Evolutionary conservation across 2,329 filamentous ascomycete species (phyloP).

Genomic region (Penicillium nordicum): DNA sequence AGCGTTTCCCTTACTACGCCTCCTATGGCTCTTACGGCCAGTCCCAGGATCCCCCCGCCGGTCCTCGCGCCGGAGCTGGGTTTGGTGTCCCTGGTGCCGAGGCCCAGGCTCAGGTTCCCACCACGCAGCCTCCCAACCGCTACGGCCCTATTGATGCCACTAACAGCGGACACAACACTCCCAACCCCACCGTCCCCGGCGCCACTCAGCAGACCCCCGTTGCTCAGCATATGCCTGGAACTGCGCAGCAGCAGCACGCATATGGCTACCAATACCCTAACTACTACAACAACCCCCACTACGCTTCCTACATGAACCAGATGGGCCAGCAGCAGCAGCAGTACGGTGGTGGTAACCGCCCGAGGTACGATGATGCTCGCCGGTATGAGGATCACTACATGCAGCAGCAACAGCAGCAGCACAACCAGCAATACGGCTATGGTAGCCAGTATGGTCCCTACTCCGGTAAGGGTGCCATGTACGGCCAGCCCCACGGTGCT

Average conservation of each 20-base stretch:
- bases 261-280: slow-evolving; percentile 59
- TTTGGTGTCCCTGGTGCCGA: slow-evolving; percentile 63
- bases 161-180: slow-evolving; percentile 86
- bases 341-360: slow-evolving; percentile 48
- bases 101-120: slow-evolving; percentile 57
- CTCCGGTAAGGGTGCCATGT: slow-evolving; percentile 58
- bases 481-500: slow-evolving; percentile 56
- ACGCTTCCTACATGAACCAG: slow-evolving; percentile 59
- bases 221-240: slow-evolving; percentile 52
- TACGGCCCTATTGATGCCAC: slow-evolving; percentile 67
- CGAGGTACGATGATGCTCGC: slow-evolving; percentile 50
- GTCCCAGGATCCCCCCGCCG: slow-evolving; percentile 69
- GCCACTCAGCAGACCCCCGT: slow-evolving; percentile 53
- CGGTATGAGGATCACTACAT: slow-evolving; percentile 45
- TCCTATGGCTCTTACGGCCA: slow-evolving; percentile 64
- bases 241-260: slow-evolving; percentile 40
- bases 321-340: slow-evolving; percentile 45
- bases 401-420: slow-evolving; percentile 32
- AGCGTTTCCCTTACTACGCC: slow-evolving; percentile 66
- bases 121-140: slow-evolving; percentile 72
- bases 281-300: slow-evolving; percentile 61
- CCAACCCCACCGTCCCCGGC: slow-evolving; percentile 67
- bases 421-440: slow-evolving; percentile 54
- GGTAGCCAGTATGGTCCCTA: slow-evolving; percentile 52
- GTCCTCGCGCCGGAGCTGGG: slow-evolving; percentile 72